Evolutionary conservation across 176 grass and related monocot genomes (phyloP), one percentile per base, ranked within the genome.

Genomic region (Ananas comosus): DNA sequence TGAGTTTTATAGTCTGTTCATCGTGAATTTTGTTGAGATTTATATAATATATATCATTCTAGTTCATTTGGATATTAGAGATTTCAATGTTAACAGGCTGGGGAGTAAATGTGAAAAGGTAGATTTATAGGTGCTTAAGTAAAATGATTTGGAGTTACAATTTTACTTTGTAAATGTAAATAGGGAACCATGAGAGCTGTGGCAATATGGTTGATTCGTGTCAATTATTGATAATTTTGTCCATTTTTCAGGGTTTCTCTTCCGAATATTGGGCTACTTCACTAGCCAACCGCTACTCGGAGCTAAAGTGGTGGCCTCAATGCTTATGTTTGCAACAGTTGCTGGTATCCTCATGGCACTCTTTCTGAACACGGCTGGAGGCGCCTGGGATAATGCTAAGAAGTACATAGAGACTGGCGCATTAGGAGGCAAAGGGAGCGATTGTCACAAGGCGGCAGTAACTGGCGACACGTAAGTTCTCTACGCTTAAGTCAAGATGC

Each of bases 281-380:
- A 99, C 94, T 21, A 81, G 83, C 14, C 94, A 80, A 65, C 69
- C 85, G 24, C 86, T 99, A 69, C 86, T 99, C 61, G 94, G 94
- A 77, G 94, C 94, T 53, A 99, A 99, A 81, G 94, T 99, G 21
- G 94, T 99, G 11, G 94, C 94, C 13, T 81, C 94, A 6, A 78
- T 99, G 89, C 94, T 99, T 67, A 99, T 99, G 94, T 99, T 99
- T 47, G 94, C 94, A 0, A 99, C 94, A 10, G 94, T 99, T 51
- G 0, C 87, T 51, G 94, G 94, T 68, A 99, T 99, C 79, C 89
- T 99, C 51, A 99, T 99, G 94, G 94, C 94, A 13, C 85, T 99
- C 56, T 99, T 99, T 86, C 51, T 99, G 78, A 99, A 99, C 76
- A 99, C 94, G 17, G 80, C 94, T 64, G 94, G 94, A 9, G 94